phyloP scores from a whole-genome alignment of 2,329 filamentous ascomycete genomes.

The Fusarium anguioides region DNA sequence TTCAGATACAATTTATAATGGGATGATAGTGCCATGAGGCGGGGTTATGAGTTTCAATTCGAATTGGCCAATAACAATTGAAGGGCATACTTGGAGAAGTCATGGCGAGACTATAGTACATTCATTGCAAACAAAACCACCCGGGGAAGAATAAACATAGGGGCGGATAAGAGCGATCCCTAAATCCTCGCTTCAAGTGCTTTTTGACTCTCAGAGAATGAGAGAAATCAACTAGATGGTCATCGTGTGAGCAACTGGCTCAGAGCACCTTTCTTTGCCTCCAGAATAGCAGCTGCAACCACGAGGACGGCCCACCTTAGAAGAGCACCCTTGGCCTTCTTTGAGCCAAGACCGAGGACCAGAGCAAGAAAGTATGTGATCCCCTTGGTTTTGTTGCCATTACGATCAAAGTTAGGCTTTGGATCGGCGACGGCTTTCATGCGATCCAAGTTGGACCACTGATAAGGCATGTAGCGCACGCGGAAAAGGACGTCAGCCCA shows the following conservation, averaged over 20 bases:
- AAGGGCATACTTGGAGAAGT: not conserved
- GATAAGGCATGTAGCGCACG: constrained; percentile 75
- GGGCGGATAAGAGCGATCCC: not conserved
- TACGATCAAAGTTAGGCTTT: constrained; percentile 71
- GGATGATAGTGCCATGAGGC: not conserved
- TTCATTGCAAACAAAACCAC: constrained; percentile 1
- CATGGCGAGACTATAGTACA: constrained; percentile 6
- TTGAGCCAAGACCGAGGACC: constrained; percentile 63
- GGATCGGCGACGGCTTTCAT: constrained; percentile 55
- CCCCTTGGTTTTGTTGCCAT: constrained; percentile 63
- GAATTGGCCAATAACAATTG: not conserved
- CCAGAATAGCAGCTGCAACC: constrained; percentile 52
- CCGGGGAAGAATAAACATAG: not conserved
- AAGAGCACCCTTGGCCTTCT: constrained; percentile 61
- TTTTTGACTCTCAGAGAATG: not conserved
- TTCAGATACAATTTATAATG: not conserved
- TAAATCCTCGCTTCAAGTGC: not conserved
- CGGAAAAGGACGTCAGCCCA: constrained; percentile 65
- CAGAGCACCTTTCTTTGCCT: constrained; percentile 51
- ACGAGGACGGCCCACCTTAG: constrained; percentile 61
- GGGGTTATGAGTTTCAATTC: not conserved
- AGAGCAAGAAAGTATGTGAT: constrained; percentile 65
- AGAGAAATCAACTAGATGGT: constrained; percentile 22
- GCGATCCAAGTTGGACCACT: constrained; percentile 57
- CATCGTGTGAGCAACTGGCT: constrained; percentile 46